Conservation (phyloP, 352 stramenopile genomes). For the Peronosclerospora sorghi region DNA sequence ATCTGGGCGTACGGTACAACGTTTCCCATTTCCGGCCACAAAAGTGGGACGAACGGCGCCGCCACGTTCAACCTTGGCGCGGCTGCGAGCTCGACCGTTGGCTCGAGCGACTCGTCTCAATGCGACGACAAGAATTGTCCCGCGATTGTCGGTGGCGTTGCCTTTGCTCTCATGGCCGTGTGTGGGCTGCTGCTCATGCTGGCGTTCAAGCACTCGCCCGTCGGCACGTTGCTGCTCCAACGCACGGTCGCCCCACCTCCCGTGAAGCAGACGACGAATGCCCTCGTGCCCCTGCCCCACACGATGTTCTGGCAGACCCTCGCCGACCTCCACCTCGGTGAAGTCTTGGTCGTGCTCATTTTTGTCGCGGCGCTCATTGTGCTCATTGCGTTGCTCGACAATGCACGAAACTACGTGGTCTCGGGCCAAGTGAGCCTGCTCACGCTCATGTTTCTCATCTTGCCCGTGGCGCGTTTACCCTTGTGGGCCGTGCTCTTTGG, state of each 20-base stretch:
- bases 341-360: slow-evolving; percentile 53
- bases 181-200: slow-evolving; percentile 39
- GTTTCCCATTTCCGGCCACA: slow-evolving; percentile 49
- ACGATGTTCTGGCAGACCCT: slow-evolving; percentile 43
- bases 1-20: slow-evolving; percentile 67
- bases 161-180: slow-evolving; percentile 42
- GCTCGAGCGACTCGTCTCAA: slow-evolving; percentile 18
- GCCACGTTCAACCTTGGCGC: slow-evolving; percentile 40
- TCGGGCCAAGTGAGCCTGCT: slow-evolving; percentile 51
- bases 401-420: slow-evolving; percentile 25
- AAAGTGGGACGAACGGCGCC: slow-evolving; percentile 33
- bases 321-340: slow-evolving; percentile 45
- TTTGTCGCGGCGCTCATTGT: slow-evolving; percentile 42
- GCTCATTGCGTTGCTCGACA: slow-evolving; percentile 25
- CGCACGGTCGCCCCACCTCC: slow-evolving; percentile 33
- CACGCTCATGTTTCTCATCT: slow-evolving; percentile 73
- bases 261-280: slow-evolving; percentile 44
- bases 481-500: slow-evolving; percentile 65
- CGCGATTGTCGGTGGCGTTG: slow-evolving; percentile 37
- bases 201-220: slow-evolving; percentile 24
- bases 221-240: slow-evolving; percentile 37
- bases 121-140: slow-evolving; percentile 57
- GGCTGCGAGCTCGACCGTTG: slow-evolving; percentile 14
- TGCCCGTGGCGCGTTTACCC: slow-evolving; percentile 45
- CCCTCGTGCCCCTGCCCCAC: slow-evolving; percentile 22